These are phyloP conservation scores for Cordia subcordata DNA, from an alignment of 257 asterid species.

Conservation along the genomic window DNA sequence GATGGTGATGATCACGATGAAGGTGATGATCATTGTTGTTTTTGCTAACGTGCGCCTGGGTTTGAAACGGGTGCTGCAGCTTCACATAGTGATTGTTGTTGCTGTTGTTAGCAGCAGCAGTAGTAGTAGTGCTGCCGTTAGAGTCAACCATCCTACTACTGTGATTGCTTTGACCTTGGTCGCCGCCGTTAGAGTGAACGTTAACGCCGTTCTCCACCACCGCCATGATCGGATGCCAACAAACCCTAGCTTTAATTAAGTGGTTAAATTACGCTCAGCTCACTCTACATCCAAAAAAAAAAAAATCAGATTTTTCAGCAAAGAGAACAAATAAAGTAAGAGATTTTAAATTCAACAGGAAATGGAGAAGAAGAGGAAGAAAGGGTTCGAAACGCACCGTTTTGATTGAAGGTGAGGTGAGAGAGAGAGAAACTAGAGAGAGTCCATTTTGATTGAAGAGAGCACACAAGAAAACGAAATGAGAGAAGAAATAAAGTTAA, in stretches of 20 bases:
- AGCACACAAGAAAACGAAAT: background rate
- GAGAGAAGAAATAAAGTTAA: background rate
- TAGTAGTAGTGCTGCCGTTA: too few species aligned
- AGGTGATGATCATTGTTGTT: background rate
- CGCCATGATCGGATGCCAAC: background rate
- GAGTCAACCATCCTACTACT: conserved; percentile 2
- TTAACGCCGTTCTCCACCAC: conserved; percentile 2
- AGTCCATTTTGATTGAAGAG: background rate
- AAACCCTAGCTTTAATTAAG: background rate
- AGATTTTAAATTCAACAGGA: background rate
- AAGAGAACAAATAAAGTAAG: background rate
- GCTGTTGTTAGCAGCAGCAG: background rate
- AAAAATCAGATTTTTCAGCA: background rate
- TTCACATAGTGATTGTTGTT: background rate
- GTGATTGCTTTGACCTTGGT: background rate
- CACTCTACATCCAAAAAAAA: background rate
- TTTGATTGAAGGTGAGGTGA: background rate
- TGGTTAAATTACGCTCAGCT: background rate
- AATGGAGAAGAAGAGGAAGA: background rate
- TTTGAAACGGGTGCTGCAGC: background rate
- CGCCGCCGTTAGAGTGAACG: background rate
- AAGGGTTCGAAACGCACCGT: background rate
- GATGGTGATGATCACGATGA: background rate
- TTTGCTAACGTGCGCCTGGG: background rate
- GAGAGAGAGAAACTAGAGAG: background rate